These are phyloP conservation scores for Phytophthora tentaculata DNA, from an alignment of 352 stramenopile genomes.

Conservation along the genomic window DNA sequence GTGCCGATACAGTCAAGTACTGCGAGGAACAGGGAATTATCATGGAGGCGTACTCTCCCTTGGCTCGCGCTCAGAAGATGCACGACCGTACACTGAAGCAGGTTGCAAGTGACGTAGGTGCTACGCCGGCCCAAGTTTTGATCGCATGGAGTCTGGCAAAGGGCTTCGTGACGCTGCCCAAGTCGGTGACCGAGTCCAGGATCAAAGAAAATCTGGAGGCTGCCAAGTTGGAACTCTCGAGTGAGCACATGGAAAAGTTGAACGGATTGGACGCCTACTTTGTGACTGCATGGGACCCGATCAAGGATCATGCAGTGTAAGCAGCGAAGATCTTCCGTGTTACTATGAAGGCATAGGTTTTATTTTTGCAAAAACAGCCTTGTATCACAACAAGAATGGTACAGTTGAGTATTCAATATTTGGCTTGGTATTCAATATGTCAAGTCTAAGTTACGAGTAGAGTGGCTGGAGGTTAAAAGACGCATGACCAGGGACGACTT, in stretches of 20 bases:
- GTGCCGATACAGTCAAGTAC: constrained; percentile 65
- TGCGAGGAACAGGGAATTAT: constrained; percentile 57
- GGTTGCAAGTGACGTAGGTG: constrained; percentile 47
- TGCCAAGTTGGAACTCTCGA: constrained; percentile 39
- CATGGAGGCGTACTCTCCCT: constrained; percentile 63
- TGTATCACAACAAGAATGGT: too few relatives aligned
- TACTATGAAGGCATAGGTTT: too few relatives aligned
- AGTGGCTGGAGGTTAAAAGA: constrained; percentile 40
- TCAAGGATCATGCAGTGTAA: constrained; percentile 53
- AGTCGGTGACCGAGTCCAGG: constrained; percentile 63
- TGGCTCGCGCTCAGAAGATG: constrained; percentile 54
- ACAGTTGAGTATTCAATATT: constrained; percentile 18
- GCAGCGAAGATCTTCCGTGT: neutral
- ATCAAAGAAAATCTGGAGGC: constrained; percentile 64
- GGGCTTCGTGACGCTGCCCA: constrained; percentile 68
- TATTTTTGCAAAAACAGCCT: too few relatives aligned
- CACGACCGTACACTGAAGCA: constrained; percentile 40
- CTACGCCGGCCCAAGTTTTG: constrained; percentile 57
- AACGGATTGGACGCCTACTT: constrained; percentile 57
- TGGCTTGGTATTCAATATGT: constrained; percentile 30
- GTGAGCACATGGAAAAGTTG: constrained; percentile 48
- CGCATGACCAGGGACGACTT: constrained; percentile 76
- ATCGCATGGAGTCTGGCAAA: constrained; percentile 59
- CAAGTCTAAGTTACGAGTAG: constrained; percentile 42
- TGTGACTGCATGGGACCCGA: constrained; percentile 61